A percentile compares a stretch with the other conserved stretches of the same genome.
Conservation (phyloP, 1,284 basidiomycete species). For the Leccinum angustisporum region DNA sequence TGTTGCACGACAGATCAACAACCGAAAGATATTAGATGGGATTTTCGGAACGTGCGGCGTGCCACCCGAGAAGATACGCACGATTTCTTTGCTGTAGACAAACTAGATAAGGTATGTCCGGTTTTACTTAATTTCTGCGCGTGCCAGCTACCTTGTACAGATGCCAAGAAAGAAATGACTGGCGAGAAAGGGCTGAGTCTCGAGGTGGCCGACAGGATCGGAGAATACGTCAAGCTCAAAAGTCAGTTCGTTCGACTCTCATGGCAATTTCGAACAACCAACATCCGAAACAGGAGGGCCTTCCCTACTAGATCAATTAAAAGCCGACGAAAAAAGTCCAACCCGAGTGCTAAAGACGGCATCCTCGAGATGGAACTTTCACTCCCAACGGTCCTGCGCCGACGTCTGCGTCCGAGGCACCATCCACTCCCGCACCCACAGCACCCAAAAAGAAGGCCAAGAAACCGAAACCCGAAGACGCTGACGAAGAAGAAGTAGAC, state of each 20-base stretch:
- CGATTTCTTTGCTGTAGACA: slow-evolving; percentile 98
- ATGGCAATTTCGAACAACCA: background rate
- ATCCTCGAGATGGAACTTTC: slow-evolving; percentile 89
- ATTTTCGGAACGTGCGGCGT: slow-evolving; percentile 98
- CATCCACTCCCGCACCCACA: slow-evolving; percentile 26
- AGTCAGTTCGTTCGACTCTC: slow-evolving; percentile 45
- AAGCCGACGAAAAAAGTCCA: slow-evolving; percentile 61
- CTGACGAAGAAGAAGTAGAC: slow-evolving; percentile 82
- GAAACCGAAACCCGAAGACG: slow-evolving; percentile 43
- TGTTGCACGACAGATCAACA: slow-evolving; percentile 67
- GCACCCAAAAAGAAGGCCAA: slow-evolving; percentile 55
- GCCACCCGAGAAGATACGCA: slow-evolving; percentile 84
- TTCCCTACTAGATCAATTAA: slow-evolving; percentile 77
- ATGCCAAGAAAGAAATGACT: slow-evolving; percentile 96
- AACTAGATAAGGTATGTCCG: slow-evolving; percentile 86
- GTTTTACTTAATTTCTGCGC: background rate
- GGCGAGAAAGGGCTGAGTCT: slow-evolving; percentile 90
- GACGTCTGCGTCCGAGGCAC: slow-evolving; percentile 34
- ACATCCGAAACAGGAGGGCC: slow-evolving; percentile 57
- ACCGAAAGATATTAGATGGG: slow-evolving; percentile 96
- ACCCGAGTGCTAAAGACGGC: slow-evolving; percentile 80
- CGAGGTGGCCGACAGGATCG: slow-evolving; percentile 90
- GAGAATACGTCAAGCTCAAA: slow-evolving; percentile 95
- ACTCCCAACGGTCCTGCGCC: slow-evolving; percentile 49
- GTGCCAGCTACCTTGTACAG: slow-evolving; percentile 77